phyloP scores from a whole-genome alignment of 352 stramenopile species.

The Phytopythium cucurbitacearum region DNA sequence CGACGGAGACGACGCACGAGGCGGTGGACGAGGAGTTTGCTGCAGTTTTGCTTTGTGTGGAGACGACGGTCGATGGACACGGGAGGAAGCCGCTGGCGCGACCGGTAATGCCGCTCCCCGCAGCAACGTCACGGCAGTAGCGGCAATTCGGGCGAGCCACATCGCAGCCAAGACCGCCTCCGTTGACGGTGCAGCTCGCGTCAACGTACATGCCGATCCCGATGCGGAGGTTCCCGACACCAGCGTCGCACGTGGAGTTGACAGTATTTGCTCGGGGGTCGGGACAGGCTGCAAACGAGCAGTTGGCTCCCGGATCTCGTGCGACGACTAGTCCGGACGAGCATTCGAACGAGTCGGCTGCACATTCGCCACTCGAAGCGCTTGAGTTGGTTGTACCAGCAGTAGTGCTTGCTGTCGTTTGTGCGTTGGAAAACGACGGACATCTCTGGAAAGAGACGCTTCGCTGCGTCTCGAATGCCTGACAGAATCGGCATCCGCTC shows the following conservation, averaged over 20 bases:
- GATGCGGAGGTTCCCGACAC: conserved; percentile 2
- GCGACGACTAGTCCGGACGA: background rate
- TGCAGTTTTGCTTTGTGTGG: background rate
- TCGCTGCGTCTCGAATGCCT: background rate
- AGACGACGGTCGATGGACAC: conserved; percentile 1
- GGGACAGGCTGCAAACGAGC: conserved; percentile 2
- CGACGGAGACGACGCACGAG: conserved; percentile 3
- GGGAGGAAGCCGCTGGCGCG: background rate
- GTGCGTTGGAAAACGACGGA: background rate
- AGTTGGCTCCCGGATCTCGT: background rate
- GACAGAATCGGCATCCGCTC: conserved; percentile 5
- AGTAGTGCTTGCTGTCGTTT: background rate
- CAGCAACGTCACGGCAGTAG: conserved; percentile 3
- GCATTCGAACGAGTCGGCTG: background rate
- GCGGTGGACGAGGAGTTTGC: background rate
- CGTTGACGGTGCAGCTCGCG: background rate
- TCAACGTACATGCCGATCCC: conserved; percentile 4
- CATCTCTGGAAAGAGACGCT: background rate
- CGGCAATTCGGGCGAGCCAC: background rate
- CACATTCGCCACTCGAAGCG: background rate
- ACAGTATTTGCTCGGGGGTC: background rate
- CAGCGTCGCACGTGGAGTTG: background rate
- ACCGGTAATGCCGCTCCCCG: background rate
- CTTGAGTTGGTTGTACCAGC: background rate
- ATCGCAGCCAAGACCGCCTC: background rate